Percentiles rank a stretch among this genome's conserved stretches.
phyloP scores from a whole-genome alignment of 2,329 filamentous ascomycete species.

The Colletotrichum ledebouriae region DNA sequence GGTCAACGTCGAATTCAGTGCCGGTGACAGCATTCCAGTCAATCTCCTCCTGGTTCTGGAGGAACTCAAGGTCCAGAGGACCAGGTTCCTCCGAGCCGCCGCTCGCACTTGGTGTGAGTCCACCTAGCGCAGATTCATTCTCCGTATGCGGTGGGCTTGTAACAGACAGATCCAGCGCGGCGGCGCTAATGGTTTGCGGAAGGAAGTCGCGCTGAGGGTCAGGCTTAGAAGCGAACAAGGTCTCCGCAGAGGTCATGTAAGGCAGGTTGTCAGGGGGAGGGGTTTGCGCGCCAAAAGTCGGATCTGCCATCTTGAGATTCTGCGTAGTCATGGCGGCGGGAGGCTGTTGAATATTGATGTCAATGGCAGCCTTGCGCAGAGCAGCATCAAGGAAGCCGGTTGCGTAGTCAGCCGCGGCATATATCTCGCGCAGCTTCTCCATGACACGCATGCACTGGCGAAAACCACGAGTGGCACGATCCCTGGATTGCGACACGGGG shows the following conservation, averaged over 20 bases:
- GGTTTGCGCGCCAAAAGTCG: conserved; percentile 59
- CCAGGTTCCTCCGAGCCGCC: conserved; percentile 58
- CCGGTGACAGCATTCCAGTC: conserved; percentile 67
- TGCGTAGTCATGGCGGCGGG: conserved; percentile 54
- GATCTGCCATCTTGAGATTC: conserved; percentile 46
- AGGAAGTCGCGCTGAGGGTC: conserved; percentile 45
- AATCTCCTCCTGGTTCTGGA: conserved; percentile 62
- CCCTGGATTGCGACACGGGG: conserved; percentile 77
- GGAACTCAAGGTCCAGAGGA: conserved; percentile 61
- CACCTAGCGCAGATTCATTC: conserved; percentile 53
- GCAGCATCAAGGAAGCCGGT: conserved; percentile 94
- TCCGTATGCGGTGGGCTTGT: conserved; percentile 62
- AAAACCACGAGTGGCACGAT: conserved; percentile 83
- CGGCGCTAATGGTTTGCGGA: conserved; percentile 55
- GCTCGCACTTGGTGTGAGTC: conserved; percentile 61
- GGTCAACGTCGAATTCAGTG: conserved; percentile 69
- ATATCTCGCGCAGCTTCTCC: conserved; percentile 87
- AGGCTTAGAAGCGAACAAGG: conserved; percentile 48
- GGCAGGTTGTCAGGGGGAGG: conserved; percentile 67
- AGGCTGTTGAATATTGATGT: conserved; percentile 61
- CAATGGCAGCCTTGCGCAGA: conserved; percentile 87
- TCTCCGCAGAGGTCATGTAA: conserved; percentile 58
- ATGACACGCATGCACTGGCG: conserved; percentile 94
- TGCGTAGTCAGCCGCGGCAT: conserved; percentile 95
- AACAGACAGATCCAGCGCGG: conserved; percentile 52